Evolutionary conservation across 129 eudicot species (phyloP), one percentile per base, ranked within the genome.

Genomic region (Scalesia atractyloides): DNA sequence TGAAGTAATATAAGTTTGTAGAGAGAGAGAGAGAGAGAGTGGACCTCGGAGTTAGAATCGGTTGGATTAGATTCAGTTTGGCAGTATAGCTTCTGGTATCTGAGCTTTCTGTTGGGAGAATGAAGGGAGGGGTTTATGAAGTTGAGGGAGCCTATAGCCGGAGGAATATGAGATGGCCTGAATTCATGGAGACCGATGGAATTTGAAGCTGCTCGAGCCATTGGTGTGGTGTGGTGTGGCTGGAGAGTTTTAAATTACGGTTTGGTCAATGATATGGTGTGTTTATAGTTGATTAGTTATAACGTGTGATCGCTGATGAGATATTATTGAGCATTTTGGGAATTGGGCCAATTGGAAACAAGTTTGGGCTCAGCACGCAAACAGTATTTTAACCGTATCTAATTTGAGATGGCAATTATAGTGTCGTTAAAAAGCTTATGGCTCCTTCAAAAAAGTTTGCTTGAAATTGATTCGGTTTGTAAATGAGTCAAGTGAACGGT

Each of bases 171-270:
- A 49, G 60, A 76, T 1, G 82, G 84, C 46, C 77, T 81, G 73
- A 76, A 59, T 69, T 70, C 65, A 50, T 86, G 76, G 53, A 85
- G 72, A 4, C 73, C 77, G 50, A 81, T 51, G 73, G 86, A 75
- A 18, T 78, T 78, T 36, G 88, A 81, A 65, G 83, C 91, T 43
- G 85, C 66, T 26, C 73, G 73, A 19, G 84, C 86, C 91, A 85
- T 88, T 64, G 68, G 34, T n/a, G n/a, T n/a, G n/a, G n/a, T n/a
- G n/a, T n/a, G n/a, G n/a, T n/a, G n/a, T n/a, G n/a, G n/a, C n/a
- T n/a, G n/a, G n/a, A n/a, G n/a, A n/a, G n/a, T n/a, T n/a, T n/a
- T n/a, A n/a, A n/a, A 26, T 48, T 75, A 54, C 66, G 26, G 44
- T 39, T 18, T 49, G 14, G 15, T n/a, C n/a, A 48, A 48, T 22